A percentile compares a stretch with the other conserved stretches of the same genome.
Conservation (phyloP, 495 filamentous ascomycete species). For the Ramalina peruviana region DNA sequence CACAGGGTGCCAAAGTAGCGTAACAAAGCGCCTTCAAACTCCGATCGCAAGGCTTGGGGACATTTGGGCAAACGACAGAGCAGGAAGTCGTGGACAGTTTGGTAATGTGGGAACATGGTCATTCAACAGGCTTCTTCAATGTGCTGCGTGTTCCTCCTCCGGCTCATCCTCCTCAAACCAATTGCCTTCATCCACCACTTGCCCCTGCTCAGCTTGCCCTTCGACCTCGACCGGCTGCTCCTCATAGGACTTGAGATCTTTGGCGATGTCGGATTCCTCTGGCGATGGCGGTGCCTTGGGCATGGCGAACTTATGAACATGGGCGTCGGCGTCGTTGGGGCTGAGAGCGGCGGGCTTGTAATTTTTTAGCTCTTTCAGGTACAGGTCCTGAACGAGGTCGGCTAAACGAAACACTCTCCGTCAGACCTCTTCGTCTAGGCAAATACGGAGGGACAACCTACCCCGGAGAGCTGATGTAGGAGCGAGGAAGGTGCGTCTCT, state of each 20-base stretch:
- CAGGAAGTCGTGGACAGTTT: too few relatives aligned
- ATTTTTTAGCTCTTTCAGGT: slow-evolving; percentile 82
- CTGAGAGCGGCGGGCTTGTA: slow-evolving; percentile 83
- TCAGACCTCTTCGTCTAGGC: neutral
- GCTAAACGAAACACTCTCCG: slow-evolving; percentile 34
- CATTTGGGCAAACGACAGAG: neutral
- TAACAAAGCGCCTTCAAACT: too few relatives aligned
- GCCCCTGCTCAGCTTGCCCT: slow-evolving; percentile 51
- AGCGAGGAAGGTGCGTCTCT: slow-evolving; percentile 70
- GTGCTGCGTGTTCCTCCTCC: slow-evolving; percentile 26
- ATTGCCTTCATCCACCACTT: slow-evolving; percentile 46
- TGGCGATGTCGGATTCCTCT: slow-evolving; percentile 82
- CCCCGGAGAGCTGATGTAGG: slow-evolving; percentile 62
- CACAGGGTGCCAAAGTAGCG: too few relatives aligned
- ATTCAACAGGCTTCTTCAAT: slow-evolving; percentile 1
- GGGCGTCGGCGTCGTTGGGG: slow-evolving; percentile 70
- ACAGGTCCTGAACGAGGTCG: slow-evolving; percentile 93
- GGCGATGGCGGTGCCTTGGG: slow-evolving; percentile 74
- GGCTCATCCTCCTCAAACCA: slow-evolving; percentile 56
- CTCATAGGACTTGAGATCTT: slow-evolving; percentile 87
- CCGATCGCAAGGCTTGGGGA: neutral
- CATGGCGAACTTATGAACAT: slow-evolving; percentile 73
- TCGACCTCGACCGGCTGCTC: slow-evolving; percentile 85
- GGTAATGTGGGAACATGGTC: too few relatives aligned
- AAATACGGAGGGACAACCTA: slow-evolving; percentile 25